Base-by-base conservation (phyloP, 208 protist genomes). In the Blechomonas ayalai region DNA sequence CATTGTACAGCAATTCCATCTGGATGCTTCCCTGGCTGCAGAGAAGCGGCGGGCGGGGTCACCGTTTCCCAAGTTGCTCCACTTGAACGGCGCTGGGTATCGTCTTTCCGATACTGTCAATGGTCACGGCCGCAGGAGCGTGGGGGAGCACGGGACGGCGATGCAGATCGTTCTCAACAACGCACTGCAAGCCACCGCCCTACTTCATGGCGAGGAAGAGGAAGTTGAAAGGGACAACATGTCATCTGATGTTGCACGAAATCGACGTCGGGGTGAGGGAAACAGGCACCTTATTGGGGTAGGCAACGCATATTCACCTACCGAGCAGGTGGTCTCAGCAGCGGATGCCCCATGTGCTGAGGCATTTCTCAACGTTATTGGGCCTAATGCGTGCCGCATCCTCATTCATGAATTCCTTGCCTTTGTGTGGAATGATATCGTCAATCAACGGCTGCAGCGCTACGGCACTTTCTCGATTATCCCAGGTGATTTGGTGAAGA, bases 381-480 rank as follows among this genome's bases (percentile, higher is more conserved):
- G 85, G 12, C 78, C 80, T 3, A 59, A 67, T 20, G 72, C 68
- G 8, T 90, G 77, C 59, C 62, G 46, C 20, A 77, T 87, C 60
- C 53, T 90, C 18, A 62, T 93, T 4, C 78, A 90, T 40, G 81
- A 93, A 45, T 93, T 93, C 40, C 48, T 90, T 9, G 48, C 69
- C 42, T 93, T 90, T 66, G 57, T 93, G 22, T 93, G 85, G 82
- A 93, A 93, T 47, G 78, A 88, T 40, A 66, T 93, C 50, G 75
- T 82, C 5, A 89, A 88, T 44, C 85, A 93, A 55, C 74, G 85
- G 2, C 43, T 93, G 13, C 78, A 87, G 41, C 78, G 81, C 8
- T 88, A 90, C 54, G 85, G 85, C 33, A 88, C 77, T 9, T 90
- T 87, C 67, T 59, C 72, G 6, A 60, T 93, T 32, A 59, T 93